Evolutionary conservation across 441 rosid species (phyloP).

Genomic region (Pelargonium australe): DNA sequence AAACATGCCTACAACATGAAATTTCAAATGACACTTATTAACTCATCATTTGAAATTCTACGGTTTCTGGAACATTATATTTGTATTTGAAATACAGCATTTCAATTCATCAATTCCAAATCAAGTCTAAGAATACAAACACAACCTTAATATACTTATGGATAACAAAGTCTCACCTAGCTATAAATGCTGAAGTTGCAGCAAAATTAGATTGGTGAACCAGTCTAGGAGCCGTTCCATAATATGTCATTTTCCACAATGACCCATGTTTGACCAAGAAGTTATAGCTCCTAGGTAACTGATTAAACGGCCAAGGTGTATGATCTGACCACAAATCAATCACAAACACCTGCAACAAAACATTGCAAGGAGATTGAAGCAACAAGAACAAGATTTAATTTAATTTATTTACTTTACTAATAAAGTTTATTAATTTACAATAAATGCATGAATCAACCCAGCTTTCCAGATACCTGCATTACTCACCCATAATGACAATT

Average conservation of each 20-base stretch:
- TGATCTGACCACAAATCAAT: constrained; percentile 97
- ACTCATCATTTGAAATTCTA: too few relatives aligned
- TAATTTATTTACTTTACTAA: neutral
- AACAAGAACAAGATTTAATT: constrained; percentile 20
- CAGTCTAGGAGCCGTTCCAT: constrained; percentile 77
- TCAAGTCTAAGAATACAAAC: too few relatives aligned
- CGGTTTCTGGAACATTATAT: too few relatives aligned
- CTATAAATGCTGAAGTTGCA: constrained; percentile 87
- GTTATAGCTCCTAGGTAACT: constrained; percentile 86
- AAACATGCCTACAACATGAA: too few relatives aligned
- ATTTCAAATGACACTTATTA: too few relatives aligned
- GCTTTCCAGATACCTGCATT: neutral
- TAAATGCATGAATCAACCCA: neutral
- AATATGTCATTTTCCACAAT: constrained; percentile 84
- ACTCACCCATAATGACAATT: too few relatives aligned
- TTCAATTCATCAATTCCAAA: too few relatives aligned
- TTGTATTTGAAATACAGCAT: too few relatives aligned
- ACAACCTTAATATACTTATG: neutral
- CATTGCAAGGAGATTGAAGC: neutral
- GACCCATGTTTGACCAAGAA: constrained; percentile 89
- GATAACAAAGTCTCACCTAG: constrained; percentile 52
- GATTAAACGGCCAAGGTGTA: constrained; percentile 99
- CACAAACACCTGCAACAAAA: constrained; percentile 70
- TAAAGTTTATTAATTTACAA: neutral
- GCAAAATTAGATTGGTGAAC: constrained; percentile 92